phyloP scores from a whole-genome alignment of 2,329 filamentous ascomycete species.

The Zymoseptoria pseudotritici region DNA sequence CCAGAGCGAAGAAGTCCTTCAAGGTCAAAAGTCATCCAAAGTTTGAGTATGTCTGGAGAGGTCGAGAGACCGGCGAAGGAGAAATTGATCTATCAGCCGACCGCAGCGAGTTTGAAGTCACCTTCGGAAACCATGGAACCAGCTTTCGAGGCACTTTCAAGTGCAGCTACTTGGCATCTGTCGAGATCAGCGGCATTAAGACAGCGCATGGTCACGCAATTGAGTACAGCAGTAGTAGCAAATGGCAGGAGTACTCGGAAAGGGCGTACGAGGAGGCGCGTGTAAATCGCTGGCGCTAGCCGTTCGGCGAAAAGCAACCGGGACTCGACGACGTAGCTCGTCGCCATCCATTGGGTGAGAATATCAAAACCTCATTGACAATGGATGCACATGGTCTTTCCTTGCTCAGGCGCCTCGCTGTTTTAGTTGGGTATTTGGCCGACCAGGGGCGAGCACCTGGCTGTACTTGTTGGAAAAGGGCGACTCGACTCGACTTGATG shows the following conservation, averaged over 20 bases:
- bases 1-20: neutral
- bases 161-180: neutral
- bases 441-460: too few relatives aligned
- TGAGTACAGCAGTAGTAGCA: neutral
- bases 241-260: conserved; percentile 5
- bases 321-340: too few relatives aligned
- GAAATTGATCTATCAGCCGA: conserved; percentile 3
- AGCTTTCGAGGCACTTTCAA: conserved; percentile 5
- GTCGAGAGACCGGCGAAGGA: conserved; percentile 9
- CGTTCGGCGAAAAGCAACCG: too few relatives aligned
- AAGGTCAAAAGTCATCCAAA: neutral
- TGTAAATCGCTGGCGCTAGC: neutral
- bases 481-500: too few relatives aligned
- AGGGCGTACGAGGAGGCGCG: conserved; percentile 3
- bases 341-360: too few relatives aligned
- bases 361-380: too few relatives aligned
- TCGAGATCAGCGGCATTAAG: conserved; percentile 4
- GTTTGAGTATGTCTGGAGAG: conserved; percentile 7
- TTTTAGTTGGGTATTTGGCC: too few relatives aligned
- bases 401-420: too few relatives aligned
- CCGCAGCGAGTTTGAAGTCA: neutral
- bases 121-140: conserved; percentile 2
- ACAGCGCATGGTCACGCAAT: conserved; percentile 1
- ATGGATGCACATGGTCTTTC: too few relatives aligned
- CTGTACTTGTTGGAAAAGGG: too few relatives aligned